Percentiles rank a stretch among this genome's conserved stretches.
Conservation (phyloP, 306 rosid genomes). For the Pyrus communis region DNA sequence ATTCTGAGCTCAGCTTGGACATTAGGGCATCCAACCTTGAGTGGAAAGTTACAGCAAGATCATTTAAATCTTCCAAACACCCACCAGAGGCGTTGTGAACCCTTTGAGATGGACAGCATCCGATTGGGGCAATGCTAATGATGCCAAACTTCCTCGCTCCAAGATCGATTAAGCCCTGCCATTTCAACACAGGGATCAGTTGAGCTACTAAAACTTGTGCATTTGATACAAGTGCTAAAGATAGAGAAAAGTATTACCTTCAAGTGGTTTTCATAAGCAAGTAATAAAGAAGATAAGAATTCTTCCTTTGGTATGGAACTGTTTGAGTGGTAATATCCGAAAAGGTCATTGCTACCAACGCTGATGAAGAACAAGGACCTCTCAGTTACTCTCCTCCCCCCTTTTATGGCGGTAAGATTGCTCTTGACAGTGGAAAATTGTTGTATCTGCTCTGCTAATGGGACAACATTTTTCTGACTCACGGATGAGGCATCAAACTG, state of each 20-base stretch:
- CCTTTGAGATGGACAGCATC: conserved; percentile 29
- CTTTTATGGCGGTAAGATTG: conserved; percentile 2
- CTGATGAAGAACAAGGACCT: conserved; percentile 24
- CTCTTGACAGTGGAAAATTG: conserved; percentile 1
- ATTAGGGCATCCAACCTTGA: background rate
- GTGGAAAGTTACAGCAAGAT: conserved; percentile 13
- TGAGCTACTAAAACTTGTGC: background rate
- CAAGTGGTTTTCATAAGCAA: conserved; percentile 14
- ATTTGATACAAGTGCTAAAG: background rate
- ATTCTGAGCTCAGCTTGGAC: conserved; percentile 15
- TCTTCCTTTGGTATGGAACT: background rate
- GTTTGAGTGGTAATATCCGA: conserved; percentile 11
- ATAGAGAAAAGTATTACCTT: background rate
- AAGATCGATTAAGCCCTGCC: conserved; percentile 16
- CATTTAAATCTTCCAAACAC: conserved; percentile 21
- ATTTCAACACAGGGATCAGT: background rate
- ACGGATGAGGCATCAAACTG: background rate
- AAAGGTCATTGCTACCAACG: conserved; percentile 23
- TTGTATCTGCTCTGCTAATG: conserved; percentile 16
- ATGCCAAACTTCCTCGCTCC: conserved; percentile 30
- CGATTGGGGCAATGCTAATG: conserved; percentile 16
- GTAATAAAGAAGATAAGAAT: conserved; percentile 4
- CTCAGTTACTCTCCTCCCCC: conserved; percentile 3
- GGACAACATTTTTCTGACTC: background rate
- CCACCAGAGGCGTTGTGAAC: conserved; percentile 6